These are phyloP conservation scores for Talaromyces adpressus DNA, from an alignment of 495 filamentous ascomycete genomes.

Conservation along the genomic window DNA sequence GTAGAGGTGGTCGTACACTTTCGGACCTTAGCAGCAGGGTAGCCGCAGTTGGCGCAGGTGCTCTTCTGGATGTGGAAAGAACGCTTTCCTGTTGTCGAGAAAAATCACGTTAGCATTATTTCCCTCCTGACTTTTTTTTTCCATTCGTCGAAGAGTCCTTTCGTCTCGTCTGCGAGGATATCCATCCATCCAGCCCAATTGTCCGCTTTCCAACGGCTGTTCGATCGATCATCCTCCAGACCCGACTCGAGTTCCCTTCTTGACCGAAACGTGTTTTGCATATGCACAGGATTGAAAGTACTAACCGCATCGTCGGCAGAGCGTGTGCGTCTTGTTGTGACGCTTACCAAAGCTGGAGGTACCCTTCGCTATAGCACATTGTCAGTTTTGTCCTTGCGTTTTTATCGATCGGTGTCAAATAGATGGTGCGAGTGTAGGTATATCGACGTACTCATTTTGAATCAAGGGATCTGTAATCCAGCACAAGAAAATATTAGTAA, in stretches of 20 bases:
- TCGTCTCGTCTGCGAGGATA: neutral
- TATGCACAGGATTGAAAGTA: slow-evolving; percentile 21
- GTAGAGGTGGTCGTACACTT: slow-evolving; percentile 74
- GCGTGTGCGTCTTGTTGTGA: slow-evolving; percentile 99
- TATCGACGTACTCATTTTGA: slow-evolving; percentile 59
- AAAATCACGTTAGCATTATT: slow-evolving; percentile 6
- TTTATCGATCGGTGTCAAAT: neutral
- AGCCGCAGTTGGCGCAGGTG: slow-evolving; percentile 94
- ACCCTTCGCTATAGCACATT: slow-evolving; percentile 66
- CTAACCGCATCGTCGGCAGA: slow-evolving; percentile 99
- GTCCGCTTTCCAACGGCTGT: neutral
- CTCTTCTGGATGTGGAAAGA: slow-evolving; percentile 99
- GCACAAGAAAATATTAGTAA: slow-evolving; percentile 8
- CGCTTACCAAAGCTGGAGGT: slow-evolving; percentile 96
- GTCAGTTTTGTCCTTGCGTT: slow-evolving; percentile 36
- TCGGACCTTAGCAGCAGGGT: slow-evolving; percentile 91
- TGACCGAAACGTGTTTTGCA: neutral
- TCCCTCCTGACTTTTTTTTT: too few relatives aligned
- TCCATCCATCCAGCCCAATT: neutral
- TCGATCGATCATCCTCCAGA: neutral
- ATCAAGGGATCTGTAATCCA: slow-evolving; percentile 39
- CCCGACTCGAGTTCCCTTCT: neutral
- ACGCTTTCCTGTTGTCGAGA: slow-evolving; percentile 63
- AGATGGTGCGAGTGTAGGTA: neutral
- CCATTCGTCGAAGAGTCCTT: neutral